phyloP scores from a whole-genome alignment of 768 basidiomycete species.

The Leucocoprinus leucothites region DNA sequence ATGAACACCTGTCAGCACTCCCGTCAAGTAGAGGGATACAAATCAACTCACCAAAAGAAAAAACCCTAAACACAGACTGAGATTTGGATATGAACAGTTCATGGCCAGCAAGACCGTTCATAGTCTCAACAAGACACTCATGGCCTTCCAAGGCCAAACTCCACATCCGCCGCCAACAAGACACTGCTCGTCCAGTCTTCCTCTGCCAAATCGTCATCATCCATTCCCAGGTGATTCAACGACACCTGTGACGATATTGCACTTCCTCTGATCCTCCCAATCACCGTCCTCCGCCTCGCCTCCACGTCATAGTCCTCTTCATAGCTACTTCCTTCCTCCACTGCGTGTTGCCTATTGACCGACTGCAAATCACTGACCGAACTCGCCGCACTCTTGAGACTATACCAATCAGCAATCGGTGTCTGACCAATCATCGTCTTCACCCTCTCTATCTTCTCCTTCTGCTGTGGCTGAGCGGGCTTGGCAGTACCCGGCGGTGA shows the following conservation, averaged over 20 bases:
- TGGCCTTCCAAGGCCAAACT: not conserved
- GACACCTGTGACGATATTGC: conserved; percentile 31
- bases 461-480: not conserved
- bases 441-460: conserved; percentile 15
- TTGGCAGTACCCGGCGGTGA: conserved; percentile 26
- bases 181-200: conserved; percentile 78
- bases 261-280: conserved; percentile 17
- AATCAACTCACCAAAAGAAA: not conserved
- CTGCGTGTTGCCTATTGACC: not conserved
- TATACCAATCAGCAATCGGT: conserved; percentile 35
- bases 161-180: conserved; percentile 58
- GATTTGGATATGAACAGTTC: not conserved
- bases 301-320: conserved; percentile 11
- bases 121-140: not conserved
- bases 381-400: conserved; percentile 21
- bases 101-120: not conserved
- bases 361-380: conserved; percentile 18
- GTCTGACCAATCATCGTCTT: conserved; percentile 23
- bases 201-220: conserved; percentile 42
- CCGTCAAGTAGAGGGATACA: not conserved
- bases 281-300: conserved; percentile 13
- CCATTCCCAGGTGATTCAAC: conserved; percentile 46
- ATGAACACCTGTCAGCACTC: not conserved
- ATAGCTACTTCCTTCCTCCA: not conserved
- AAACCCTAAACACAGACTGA: not conserved